phyloP scores from a whole-genome alignment of 352 stramenopile species.

The Globisporangium nunn region DNA sequence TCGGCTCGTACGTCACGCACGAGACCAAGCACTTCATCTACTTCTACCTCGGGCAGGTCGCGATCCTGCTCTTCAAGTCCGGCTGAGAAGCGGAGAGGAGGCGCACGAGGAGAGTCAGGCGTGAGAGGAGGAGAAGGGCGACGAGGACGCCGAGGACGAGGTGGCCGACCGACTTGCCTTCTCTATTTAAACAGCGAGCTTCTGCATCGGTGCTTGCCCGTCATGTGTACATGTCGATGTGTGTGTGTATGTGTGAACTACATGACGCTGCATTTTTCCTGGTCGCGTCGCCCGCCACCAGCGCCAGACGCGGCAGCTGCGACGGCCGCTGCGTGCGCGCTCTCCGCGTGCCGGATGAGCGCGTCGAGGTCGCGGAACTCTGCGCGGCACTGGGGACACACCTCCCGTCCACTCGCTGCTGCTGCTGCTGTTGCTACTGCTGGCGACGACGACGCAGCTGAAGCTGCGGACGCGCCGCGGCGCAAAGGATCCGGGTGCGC shows the following conservation, averaged over 20 bases:
- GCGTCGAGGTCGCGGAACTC: conserved; percentile 44
- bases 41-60: conserved; percentile 93
- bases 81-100: conserved; percentile 21
- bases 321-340: conserved; percentile 21
- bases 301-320: conserved; percentile 11
- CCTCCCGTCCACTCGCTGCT: conserved; percentile 23
- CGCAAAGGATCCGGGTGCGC: conserved; percentile 38
- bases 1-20: conserved; percentile 92
- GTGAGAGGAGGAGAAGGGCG: not conserved
- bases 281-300: conserved; percentile 5
- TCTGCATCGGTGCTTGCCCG: no score
- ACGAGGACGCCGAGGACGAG: not conserved
- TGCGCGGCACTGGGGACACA: conserved; percentile 62
- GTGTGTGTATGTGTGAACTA: conserved; percentile 11
- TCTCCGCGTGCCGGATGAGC: conserved; percentile 62
- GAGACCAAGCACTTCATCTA: conserved; percentile 94
- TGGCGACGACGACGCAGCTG: not conserved
- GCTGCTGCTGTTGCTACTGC: not conserved
- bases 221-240: no score
- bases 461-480: not conserved
- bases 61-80: conserved; percentile 93
- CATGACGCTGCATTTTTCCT: conserved; percentile 64
- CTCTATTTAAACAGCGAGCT: no score
- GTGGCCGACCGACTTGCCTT: no score
- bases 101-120: no score